Percentiles rank a stretch among this genome's conserved stretches.
phyloP scores from a whole-genome alignment of 768 basidiomycete species.

The Infundibulicybe gibba region DNA sequence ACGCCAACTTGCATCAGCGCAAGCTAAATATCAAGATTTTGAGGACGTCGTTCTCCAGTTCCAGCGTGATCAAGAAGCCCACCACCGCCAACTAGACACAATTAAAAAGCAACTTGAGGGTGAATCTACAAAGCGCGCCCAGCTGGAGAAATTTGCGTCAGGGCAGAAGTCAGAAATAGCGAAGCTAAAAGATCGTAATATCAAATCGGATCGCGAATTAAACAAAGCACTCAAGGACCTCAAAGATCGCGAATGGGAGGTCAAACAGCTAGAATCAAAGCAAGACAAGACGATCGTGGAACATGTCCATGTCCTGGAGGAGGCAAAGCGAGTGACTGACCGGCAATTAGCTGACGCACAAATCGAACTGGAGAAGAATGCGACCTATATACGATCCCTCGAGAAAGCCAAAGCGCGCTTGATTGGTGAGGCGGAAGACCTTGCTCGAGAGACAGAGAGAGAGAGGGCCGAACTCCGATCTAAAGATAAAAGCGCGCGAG shows the following conservation, averaged over 20 bases:
- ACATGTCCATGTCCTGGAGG: constrained; percentile 94
- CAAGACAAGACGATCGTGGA: constrained; percentile 99
- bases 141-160: constrained; percentile 65
- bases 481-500: constrained; percentile 63
- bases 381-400: constrained; percentile 77
- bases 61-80: constrained; percentile 76
- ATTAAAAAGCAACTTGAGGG: constrained; percentile 68
- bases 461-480: constrained; percentile 62
- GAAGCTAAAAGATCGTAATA: constrained; percentile 62
- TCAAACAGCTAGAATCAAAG: constrained; percentile 78
- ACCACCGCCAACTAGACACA: constrained; percentile 69
- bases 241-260: constrained; percentile 79
- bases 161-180: constrained; percentile 68
- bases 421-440: constrained; percentile 79
- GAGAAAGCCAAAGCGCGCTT: constrained; percentile 77
- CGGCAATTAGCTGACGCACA: constrained; percentile 83
- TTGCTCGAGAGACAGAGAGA: constrained; percentile 66
- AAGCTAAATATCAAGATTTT: constrained; percentile 76
- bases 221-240: constrained; percentile 80
- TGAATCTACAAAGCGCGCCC: constrained; percentile 68
- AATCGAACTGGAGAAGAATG: constrained; percentile 70
- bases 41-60: constrained; percentile 86
- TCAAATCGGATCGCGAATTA: constrained; percentile 75
- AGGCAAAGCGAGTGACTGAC: constrained; percentile 93
- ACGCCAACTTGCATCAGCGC: constrained; percentile 67